Percentiles rank a stretch among this genome's conserved stretches.
phyloP scores from a whole-genome alignment of 164 flowering plant genomes.

The Magnolia kwangsiensis region DNA sequence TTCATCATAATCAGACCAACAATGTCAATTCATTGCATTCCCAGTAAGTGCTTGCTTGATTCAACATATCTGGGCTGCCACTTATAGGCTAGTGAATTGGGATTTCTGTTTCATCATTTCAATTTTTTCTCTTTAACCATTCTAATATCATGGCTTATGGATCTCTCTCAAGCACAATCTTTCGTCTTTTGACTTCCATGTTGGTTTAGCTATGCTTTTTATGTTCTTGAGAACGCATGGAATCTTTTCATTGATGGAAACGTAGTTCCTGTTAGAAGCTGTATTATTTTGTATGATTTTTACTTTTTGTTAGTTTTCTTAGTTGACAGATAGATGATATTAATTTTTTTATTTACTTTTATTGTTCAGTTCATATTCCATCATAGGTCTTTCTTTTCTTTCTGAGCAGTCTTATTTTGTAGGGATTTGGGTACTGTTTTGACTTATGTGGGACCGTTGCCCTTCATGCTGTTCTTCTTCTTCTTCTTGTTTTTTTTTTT shows the following conservation, averaged over 20 bases:
- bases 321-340: background rate
- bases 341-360: no score
- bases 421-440: no score
- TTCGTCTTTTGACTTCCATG: background rate
- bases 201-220: background rate
- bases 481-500: no score
- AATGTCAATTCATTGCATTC: background rate
- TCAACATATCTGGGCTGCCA: background rate
- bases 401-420: no score
- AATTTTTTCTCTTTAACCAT: background rate
- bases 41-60: background rate
- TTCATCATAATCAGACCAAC: background rate
- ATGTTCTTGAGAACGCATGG: background rate
- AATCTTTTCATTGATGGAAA: background rate
- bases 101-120: background rate
- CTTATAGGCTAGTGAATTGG: background rate
- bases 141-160: background rate
- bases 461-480: no score
- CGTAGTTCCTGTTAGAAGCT: background rate
- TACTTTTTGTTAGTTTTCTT: background rate
- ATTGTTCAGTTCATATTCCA: no score
- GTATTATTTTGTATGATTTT: background rate
- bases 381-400: no score
- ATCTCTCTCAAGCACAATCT: background rate
- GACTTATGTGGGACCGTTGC: no score